Conservation (phyloP, 176 grass and related monocot genomes). For the Cenchrus purpureus region DNA sequence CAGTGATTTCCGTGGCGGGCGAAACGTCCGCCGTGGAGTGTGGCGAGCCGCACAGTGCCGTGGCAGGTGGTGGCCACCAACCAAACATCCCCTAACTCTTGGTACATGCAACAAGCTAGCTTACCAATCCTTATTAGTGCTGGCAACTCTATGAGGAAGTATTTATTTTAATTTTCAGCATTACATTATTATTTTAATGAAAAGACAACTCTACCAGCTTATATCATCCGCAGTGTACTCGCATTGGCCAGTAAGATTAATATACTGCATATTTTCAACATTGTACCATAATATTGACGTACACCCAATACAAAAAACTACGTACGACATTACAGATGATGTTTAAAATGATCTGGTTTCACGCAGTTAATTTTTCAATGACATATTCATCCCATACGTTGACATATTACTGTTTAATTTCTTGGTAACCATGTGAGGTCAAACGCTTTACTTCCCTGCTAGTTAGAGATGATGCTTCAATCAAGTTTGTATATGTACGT, state of each 20-base stretch:
- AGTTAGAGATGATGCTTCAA: background rate
- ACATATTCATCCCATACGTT: no score
- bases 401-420: background rate
- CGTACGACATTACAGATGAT: background rate
- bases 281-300: background rate
- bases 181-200: background rate
- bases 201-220: background rate
- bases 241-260: background rate
- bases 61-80: no score
- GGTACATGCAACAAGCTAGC: background rate
- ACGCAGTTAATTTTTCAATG: background rate
- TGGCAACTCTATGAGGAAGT: background rate
- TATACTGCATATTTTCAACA: background rate
- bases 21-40: no score
- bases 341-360: background rate
- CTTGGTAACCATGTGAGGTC: background rate
- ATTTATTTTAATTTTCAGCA: background rate
- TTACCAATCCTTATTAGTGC: background rate
- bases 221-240: background rate
- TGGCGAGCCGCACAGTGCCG: no score
- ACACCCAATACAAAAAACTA: background rate
- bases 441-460: background rate
- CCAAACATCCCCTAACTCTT: background rate
- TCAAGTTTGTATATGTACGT: background rate
- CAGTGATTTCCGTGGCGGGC: no score